A percentile compares a stretch with the other conserved stretches of the same genome.
Conservation (phyloP, 768 basidiomycete species). For the Paxillus ammoniavirescens region DNA sequence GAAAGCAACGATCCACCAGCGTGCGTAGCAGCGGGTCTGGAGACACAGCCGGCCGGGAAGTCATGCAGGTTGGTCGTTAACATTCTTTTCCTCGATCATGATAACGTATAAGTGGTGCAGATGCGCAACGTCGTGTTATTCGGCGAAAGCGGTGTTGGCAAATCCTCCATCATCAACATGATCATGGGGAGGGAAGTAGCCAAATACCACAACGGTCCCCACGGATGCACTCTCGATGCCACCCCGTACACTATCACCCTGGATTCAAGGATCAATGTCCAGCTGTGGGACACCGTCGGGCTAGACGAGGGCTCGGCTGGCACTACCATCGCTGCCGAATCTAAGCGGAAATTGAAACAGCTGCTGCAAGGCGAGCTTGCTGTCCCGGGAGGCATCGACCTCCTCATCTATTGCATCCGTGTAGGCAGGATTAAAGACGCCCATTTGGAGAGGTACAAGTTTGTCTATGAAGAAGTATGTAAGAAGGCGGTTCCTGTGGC, state of each 20-base stretch:
- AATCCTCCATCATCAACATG: conserved; percentile 42
- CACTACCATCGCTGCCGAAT: conserved; percentile 7
- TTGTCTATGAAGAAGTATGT: conserved; percentile 26
- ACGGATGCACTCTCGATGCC: conserved; percentile 29
- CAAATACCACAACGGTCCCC: conserved; percentile 24
- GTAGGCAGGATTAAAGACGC: conserved; percentile 18
- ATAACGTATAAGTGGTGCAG: conserved; percentile 1
- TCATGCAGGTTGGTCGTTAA: neutral
- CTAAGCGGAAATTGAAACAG: conserved; percentile 16
- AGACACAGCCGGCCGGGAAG: conserved; percentile 1
- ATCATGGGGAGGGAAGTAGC: conserved; percentile 26
- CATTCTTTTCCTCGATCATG: neutral
- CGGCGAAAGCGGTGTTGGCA: conserved; percentile 32
- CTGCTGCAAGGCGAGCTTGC: conserved; percentile 27
- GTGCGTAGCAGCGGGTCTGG: neutral
- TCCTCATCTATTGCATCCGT: conserved; percentile 30
- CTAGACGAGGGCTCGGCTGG: conserved; percentile 31
- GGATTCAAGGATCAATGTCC: conserved; percentile 14
- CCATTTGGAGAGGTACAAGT: conserved; percentile 18
- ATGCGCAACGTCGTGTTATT: conserved; percentile 37
- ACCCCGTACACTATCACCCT: conserved; percentile 14
- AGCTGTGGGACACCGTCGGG: conserved; percentile 36
- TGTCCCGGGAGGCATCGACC: conserved; percentile 19
- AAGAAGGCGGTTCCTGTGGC: conserved; percentile 24
- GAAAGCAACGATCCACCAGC: neutral